phyloP scores from a whole-genome alignment of 495 filamentous ascomycete species.

The Lasiosphaeria hispida region DNA sequence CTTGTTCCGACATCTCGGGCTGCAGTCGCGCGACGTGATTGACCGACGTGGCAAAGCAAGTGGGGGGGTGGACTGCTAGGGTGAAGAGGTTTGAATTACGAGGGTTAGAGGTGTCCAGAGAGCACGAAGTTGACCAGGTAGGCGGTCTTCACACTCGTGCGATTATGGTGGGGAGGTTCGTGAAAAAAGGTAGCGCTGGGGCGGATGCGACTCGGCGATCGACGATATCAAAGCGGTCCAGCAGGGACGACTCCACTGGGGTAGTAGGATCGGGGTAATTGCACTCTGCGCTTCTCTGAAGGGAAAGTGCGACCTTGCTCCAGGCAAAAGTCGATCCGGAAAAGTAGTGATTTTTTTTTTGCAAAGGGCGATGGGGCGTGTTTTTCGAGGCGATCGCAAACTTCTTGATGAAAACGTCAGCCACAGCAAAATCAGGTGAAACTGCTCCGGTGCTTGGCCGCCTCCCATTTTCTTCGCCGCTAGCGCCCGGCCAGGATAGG shows the following conservation, averaged over 20 bases:
- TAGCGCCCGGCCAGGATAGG: background rate
- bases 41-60: constrained; percentile 7
- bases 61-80: background rate
- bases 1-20: constrained; percentile 47
- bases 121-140: constrained; percentile 1
- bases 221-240: background rate
- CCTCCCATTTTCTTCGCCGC: constrained; percentile 4
- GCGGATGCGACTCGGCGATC: constrained; percentile 3
- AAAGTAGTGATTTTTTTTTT: background rate
- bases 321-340: constrained; percentile 27
- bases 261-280: background rate
- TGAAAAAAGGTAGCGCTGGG: background rate
- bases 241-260: background rate
- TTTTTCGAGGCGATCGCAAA: constrained; percentile 19
- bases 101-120: background rate
- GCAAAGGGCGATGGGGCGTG: background rate
- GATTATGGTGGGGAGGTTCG: constrained; percentile 8
- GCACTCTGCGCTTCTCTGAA: constrained; percentile 15
- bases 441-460: constrained; percentile 4
- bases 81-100: background rate
- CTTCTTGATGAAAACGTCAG: constrained; percentile 10
- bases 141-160: background rate
- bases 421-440: constrained; percentile 14
- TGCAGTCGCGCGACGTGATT: background rate
- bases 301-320: constrained; percentile 32